Base-by-base conservation (phyloP, 1,139 yeast genomes). In the Pneumocystis murina region DNA sequence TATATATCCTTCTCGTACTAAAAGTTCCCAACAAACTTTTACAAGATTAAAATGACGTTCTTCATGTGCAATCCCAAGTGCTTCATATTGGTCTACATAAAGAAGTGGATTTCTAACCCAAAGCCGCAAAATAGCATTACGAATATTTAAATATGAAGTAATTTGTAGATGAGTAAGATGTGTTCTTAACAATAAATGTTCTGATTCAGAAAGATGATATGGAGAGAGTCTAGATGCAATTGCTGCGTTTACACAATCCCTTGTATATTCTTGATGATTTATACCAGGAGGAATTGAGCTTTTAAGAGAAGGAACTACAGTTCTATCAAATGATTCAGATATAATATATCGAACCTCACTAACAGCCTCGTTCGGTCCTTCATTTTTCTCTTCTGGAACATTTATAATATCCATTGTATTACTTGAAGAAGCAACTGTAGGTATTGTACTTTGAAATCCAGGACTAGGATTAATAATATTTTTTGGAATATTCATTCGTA, bases 61-160 rank as follows among this genome's bases (percentile, higher is more conserved):
- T 39, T 76, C 77, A 30, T 75, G 71, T 16, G 75, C 77, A 66
- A 79, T 76, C 1, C 80, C 79, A 0, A 77, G 78, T 0, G 80
- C 80, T 66, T 77, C 80, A 10, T 73, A 71, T 60, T 73, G 69
- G 0, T 78, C 75, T 20, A 77, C 80, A 57, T 72, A 72, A 1
- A 77, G 76, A 55, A 74, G 71, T 30, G 80, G 80, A 66, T 77
- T 77, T 35, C 76, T 74, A 3, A 76, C 69, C 80, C 80, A 77
- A n/a, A 77, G 69, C 35, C 79, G 70, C 58, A 77, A 68, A 59
- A 77, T 76, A 8, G 78, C 79, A 66, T 77, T 77, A 33, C 80
- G 72, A 59, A 76, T 74, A 64, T 76, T 75, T 36, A 77, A 68
- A 64, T 77, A 77, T 12, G 78, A 76, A 1, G 80, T 75, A 62